Base-by-base conservation (phyloP, 805 yeast species). In the Groenewaldozyma tartarivorans region DNA sequence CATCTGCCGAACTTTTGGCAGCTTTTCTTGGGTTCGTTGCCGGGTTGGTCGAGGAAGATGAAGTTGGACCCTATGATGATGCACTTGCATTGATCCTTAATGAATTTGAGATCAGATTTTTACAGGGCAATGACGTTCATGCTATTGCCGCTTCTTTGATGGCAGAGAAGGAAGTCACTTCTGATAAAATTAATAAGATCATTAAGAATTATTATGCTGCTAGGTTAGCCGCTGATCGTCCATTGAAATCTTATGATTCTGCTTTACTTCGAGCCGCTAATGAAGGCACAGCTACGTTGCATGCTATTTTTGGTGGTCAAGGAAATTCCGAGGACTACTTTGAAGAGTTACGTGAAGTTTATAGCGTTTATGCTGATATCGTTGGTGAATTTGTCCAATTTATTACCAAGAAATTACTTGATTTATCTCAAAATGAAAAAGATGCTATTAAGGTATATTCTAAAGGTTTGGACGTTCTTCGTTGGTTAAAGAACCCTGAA, bases 281-380 rank as follows among this genome's bases (percentile, higher is more conserved):
- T 39, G 69, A 70, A 44, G 66, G 70, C 33, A 64, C 71, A 38
- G 84, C 88, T 35, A 68, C 71, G 46, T 63, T 88, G 42, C 77
- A 74, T 45, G 95, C 96, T 48, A 78, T 92, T 52, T 92, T 90
- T 56, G 98, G 99, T 61, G 99, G 99, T 57, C 99, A 92, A 70
- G 99, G 99, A 66, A 90, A 86, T 69, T 80, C 94, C 40, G 97
- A 92, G 60, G 96, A 92, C 61, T 92, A 86, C 69, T 92, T 92
- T 54, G 96, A 88, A 61, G 99, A 92, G 69, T 75, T 92, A 60
- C 79, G 95, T 61, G 94, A 86, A 50, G 62, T 88, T 45, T 81
- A 83, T 69, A 67, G 75, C 49, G 72, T 79, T 44, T 92, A 92
- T 70, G 72, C 79, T 50, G 83, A 84, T 20, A 69, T 90, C 48